These are phyloP conservation scores for Irpex lacteus DNA, from an alignment of 1,284 basidiomycete species.

Conservation along the genomic window DNA sequence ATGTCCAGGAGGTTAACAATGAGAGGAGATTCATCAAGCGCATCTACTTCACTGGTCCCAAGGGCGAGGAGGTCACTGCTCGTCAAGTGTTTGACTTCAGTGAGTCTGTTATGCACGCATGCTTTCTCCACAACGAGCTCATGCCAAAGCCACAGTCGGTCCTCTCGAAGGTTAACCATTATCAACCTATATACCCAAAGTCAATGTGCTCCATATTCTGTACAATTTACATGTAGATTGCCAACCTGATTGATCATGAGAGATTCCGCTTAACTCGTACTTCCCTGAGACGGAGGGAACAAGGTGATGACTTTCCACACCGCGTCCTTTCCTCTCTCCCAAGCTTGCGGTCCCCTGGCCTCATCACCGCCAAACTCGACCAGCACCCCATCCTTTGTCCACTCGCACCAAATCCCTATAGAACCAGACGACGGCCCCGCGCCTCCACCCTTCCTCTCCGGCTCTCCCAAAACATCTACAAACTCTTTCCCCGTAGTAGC, in stretches of 20 bases:
- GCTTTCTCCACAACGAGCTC: neutral
- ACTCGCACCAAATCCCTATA: constrained; percentile 90
- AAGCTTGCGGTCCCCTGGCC: constrained; percentile 75
- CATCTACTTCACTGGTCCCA: constrained; percentile 63
- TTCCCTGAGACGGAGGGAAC: constrained; percentile 38
- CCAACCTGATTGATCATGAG: neutral
- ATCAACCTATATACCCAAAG: neutral
- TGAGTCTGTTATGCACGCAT: constrained; percentile 22
- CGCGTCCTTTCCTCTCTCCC: constrained; percentile 81
- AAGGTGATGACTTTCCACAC: constrained; percentile 73
- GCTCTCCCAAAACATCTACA: constrained; percentile 74
- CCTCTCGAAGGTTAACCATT: neutral
- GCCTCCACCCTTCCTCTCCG: constrained; percentile 83
- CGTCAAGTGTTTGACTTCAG: constrained; percentile 69
- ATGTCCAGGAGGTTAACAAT: constrained; percentile 58
- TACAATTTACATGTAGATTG: constrained; percentile 11
- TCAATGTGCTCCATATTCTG: neutral
- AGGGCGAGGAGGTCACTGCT: constrained; percentile 53
- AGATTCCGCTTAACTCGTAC: neutral
- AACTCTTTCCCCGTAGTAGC: constrained; percentile 74
- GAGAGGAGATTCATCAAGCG: constrained; percentile 62
- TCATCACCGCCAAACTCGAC: constrained; percentile 79
- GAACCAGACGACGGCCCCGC: constrained; percentile 78
- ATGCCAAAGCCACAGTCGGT: neutral
- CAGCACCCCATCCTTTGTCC: constrained; percentile 78